A percentile compares a stretch with the other conserved stretches of the same genome.
phyloP scores from a whole-genome alignment of 768 basidiomycete species.

The Strobilomyces echinocephalus region DNA sequence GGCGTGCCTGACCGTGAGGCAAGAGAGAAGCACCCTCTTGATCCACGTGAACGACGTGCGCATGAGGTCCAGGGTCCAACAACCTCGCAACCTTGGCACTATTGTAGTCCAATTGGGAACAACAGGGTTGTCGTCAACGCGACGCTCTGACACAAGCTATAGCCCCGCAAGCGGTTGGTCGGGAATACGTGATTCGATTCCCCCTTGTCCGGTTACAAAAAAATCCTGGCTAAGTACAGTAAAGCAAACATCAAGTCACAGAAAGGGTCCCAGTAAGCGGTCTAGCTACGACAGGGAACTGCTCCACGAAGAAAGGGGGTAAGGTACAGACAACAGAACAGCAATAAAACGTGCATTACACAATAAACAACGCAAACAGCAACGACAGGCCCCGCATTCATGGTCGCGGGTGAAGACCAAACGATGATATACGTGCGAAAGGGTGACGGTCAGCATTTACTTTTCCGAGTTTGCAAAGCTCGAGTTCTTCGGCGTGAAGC shows the following conservation, averaged over 20 bases:
- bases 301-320: conserved; percentile 1
- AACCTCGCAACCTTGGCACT: no score
- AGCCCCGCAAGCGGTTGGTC: no score
- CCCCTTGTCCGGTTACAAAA: background rate
- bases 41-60: no score
- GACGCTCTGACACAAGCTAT: no score
- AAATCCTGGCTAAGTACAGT: conserved; percentile 2
- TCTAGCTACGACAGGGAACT: conserved; percentile 6
- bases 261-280: background rate
- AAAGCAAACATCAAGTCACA: background rate
- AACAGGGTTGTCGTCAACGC: no score
- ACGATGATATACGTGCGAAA: conserved; percentile 4
- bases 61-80: no score
- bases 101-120: no score
- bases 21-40: background rate
- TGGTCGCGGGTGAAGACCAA: conserved; percentile 11
- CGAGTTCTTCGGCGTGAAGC: conserved; percentile 21
- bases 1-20: background rate
- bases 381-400: conserved; percentile 15
- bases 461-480: conserved; percentile 29
- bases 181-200: no score
- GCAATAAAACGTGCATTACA: conserved; percentile 17
- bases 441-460: background rate
- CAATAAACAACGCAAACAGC: conserved; percentile 24
- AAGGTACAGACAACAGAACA: background rate